A percentile compares a stretch with the other conserved stretches of the same genome.
Evolutionary conservation across 2,329 filamentous ascomycete species (phyloP).

Genomic region (Daldinia eschscholtzii): DNA sequence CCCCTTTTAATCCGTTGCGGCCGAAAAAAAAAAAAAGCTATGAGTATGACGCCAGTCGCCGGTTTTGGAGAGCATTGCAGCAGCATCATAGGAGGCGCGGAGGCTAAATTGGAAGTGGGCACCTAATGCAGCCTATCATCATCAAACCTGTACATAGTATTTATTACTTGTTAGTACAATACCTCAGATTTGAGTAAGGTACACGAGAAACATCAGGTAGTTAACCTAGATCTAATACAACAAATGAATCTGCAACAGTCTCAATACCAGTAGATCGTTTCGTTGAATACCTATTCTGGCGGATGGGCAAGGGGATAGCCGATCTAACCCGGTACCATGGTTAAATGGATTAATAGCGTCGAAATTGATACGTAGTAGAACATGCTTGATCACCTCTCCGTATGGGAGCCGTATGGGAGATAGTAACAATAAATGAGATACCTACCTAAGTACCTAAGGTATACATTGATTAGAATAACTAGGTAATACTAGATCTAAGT

Average conservation of each 20-base stretch:
- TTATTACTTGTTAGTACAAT: neutral
- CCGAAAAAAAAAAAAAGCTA: slow-evolving; percentile 19
- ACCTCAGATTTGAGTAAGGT: neutral
- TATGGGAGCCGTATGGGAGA: neutral
- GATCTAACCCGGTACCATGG: slow-evolving; percentile 12
- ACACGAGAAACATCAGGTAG: neutral
- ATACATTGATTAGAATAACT: neutral
- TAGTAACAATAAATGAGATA: no score
- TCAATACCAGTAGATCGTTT: neutral
- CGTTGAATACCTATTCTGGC: slow-evolving; percentile 27
- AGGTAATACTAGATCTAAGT: neutral
- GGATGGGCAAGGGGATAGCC: slow-evolving; percentile 17
- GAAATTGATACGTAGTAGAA: neutral
- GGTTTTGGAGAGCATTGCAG: slow-evolving; percentile 16
- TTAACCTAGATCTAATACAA: neutral
- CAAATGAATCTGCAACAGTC: neutral
- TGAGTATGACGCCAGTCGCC: slow-evolving; percentile 6
- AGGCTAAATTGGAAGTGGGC: slow-evolving; percentile 18
- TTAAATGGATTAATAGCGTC: neutral
- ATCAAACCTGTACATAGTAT: neutral
- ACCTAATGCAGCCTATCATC: slow-evolving; percentile 16
- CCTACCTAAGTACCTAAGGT: neutral
- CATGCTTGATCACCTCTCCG: neutral
- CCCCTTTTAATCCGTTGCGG: slow-evolving; percentile 29
- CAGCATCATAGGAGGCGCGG: neutral